Percentiles rank a stretch among this genome's conserved stretches.
Conservation (phyloP, 495 filamentous ascomycete genomes). For the Xylaria venustula region DNA sequence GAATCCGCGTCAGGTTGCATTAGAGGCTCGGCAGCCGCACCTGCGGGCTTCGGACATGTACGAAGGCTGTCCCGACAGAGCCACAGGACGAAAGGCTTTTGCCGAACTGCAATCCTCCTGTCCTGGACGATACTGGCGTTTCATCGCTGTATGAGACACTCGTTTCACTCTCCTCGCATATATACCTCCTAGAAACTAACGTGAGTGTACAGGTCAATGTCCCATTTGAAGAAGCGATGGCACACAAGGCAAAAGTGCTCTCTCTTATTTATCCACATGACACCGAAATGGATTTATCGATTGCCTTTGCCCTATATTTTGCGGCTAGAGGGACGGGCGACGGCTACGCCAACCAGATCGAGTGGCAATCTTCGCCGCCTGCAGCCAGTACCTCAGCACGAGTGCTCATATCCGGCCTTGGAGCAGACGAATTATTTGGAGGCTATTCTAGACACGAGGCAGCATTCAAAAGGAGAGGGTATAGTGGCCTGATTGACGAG, state of each 20-base stretch:
- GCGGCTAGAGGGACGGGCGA: slow-evolving; percentile 74
- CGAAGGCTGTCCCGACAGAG: slow-evolving; percentile 83
- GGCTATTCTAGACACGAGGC: slow-evolving; percentile 85
- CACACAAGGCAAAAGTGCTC: slow-evolving; percentile 67
- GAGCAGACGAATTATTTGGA: slow-evolving; percentile 93
- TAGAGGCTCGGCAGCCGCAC: slow-evolving; percentile 17
- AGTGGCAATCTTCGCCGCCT: slow-evolving; percentile 42
- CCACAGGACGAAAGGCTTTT: slow-evolving; percentile 76
- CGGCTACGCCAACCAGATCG: slow-evolving; percentile 24
- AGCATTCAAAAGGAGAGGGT: slow-evolving; percentile 67
- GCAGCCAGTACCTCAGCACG: slow-evolving; percentile 63
- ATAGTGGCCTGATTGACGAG: slow-evolving; percentile 72
- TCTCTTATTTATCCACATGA: slow-evolving; percentile 87
- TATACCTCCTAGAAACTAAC: slow-evolving; percentile 6
- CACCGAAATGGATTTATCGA: slow-evolving; percentile 99
- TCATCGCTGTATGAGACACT: slow-evolving; percentile 58
- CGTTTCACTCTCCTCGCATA: neutral
- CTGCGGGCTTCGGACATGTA: slow-evolving; percentile 48
- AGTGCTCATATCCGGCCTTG: slow-evolving; percentile 87
- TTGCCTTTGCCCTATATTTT: slow-evolving; percentile 89
- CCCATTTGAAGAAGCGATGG: slow-evolving; percentile 70
- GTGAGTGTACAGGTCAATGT: slow-evolving; percentile 68
- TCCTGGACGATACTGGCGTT: slow-evolving; percentile 72
- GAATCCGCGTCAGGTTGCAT: slow-evolving; percentile 64
- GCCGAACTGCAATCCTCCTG: slow-evolving; percentile 70